Base-by-base conservation (phyloP, 345 rosid genomes). In the Pugionium cornutum region DNA sequence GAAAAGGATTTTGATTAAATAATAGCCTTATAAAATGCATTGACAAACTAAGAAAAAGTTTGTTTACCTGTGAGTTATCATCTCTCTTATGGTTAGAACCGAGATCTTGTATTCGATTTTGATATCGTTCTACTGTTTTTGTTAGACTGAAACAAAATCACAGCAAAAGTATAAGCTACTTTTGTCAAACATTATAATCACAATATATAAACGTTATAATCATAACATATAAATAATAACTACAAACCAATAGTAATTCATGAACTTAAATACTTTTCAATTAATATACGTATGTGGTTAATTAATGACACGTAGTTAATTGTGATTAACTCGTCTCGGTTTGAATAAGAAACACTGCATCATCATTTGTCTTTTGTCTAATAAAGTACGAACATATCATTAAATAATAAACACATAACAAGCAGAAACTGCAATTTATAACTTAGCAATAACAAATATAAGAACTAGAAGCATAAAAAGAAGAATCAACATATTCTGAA, bases 111-210 rank as follows among this genome's bases (percentile, higher is more conserved):
- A 75, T 52, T 69, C 78, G 83, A 72, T 68, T 89, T 53, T 83
- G 86, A 68, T 92, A 92, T 41, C 86, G 76, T 51, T 92, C 98
- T 74, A 92, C 81, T 11, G 83, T 89, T 69, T 74, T 83, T 51
- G 64, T 74, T 76, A 79, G 64, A 65, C 96, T 92, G 80, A 70
- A 64, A 41, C 27, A 18, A 8, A 58, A 33, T 42, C 62, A 57
- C 10, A 10, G 9, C 29, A 9, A 5, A 53, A 70, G 18, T 40
- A 18, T 18, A 18, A 18, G 18, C 18, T 18, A 18, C 18, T 18
- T 18, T 18, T 47, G 37, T 45, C 25, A 18, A 5, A 39, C 7
- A 28, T 9, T 34, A 52, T 9, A 53, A 43, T 26, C 40, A 28
- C 55, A 27, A 54, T 5, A 51, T 3, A 18, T 18, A 18, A 18